Evolutionary conservation across 192 early-diverging fungal species (phyloP), one percentile per base, ranked within the genome.

Genomic region (Coemansia sp.): DNA sequence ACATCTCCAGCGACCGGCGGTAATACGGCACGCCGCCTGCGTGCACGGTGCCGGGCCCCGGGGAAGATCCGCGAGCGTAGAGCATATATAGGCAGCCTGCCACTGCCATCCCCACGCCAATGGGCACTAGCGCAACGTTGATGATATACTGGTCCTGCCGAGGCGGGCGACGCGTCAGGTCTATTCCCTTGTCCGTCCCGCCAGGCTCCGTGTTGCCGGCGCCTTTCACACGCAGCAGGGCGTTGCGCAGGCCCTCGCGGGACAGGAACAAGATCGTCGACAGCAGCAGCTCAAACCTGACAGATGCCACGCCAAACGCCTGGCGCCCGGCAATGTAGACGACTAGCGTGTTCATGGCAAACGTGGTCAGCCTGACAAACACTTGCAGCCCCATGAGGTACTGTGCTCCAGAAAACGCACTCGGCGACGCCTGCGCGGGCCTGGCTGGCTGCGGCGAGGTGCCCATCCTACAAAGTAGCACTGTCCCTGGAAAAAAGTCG

Each of bases 181-280:
- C n/a, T n/a, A n/a, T n/a, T n/a, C n/a, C n/a, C n/a, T 23, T 23
- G 3, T 19, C 31, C 2, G 12, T 26, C 19, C 18, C 11, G 23
- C 16, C 31, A 14, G 7, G 13, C 14, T 31, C 30, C 17, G 46
- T 47, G 37, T 60, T 54, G 29, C 11, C 21, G 14, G 32, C 34
- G 9, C 34, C 10, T 8, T 9, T 29, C 18, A 78, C 62, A 11
- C 89, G 79, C 38, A 91, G 56, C 7, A 89, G 62, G 0, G 84
- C 88, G 58, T 74, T 82, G 23, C 89, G 76, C 34, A 87, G 80
- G 23, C 83, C 84, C 48, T 90, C 88, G 20, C 96, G 70, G 1
- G 91, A 92, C 10, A 99, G 68, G 72, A 99, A 96, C 28, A 96
- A 62, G 17, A 96, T 84, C 0, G 92, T 92, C n/a, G 88, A 82